phyloP scores from a whole-genome alignment of 2,329 filamentous ascomycete genomes.

The Penicillium sclerotigenum region DNA sequence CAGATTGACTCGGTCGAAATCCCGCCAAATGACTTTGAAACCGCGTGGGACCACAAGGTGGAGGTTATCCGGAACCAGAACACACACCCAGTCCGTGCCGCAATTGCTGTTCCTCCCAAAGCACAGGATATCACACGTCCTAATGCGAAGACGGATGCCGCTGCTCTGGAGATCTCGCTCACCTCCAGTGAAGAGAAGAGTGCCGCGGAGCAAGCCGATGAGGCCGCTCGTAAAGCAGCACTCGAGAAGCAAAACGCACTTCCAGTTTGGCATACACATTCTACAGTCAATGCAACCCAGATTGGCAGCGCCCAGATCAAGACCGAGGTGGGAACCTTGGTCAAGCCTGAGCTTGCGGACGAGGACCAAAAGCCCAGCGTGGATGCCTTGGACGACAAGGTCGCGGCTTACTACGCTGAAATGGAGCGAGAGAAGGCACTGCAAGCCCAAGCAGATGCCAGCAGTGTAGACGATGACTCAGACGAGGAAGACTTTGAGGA shows the following conservation, averaged over 20 bases:
- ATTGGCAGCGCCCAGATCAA: constrained; percentile 28
- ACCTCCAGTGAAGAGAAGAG: constrained; percentile 49
- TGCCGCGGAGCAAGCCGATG: constrained; percentile 48
- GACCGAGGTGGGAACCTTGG: constrained; percentile 29
- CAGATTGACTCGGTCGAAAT: constrained; percentile 49
- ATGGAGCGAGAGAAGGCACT: constrained; percentile 45
- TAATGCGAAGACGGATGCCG: constrained; percentile 43
- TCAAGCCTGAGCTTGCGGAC: constrained; percentile 43
- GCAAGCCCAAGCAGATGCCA: constrained; percentile 42
- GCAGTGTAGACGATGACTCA: constrained; percentile 41
- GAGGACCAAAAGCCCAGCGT: constrained; percentile 43
- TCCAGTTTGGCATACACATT: constrained; percentile 53
- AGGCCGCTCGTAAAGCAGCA: constrained; percentile 47
- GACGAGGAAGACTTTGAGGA: constrained; percentile 48
- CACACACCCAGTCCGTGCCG: constrained; percentile 41
- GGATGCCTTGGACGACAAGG: constrained; percentile 46
- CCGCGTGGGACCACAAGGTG: constrained; percentile 49
- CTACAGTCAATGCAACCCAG: constrained; percentile 42
- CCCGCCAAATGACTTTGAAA: constrained; percentile 49
- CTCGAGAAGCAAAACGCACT: constrained; percentile 52
- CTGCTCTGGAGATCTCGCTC: constrained; percentile 49
- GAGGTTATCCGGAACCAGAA: constrained; percentile 45
- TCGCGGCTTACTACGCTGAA: constrained; percentile 47
- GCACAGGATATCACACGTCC: constrained; percentile 42
- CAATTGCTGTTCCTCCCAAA: constrained; percentile 41